Conservation (phyloP, 2,329 filamentous ascomycete species). For the Trichoderma guizhouense region DNA sequence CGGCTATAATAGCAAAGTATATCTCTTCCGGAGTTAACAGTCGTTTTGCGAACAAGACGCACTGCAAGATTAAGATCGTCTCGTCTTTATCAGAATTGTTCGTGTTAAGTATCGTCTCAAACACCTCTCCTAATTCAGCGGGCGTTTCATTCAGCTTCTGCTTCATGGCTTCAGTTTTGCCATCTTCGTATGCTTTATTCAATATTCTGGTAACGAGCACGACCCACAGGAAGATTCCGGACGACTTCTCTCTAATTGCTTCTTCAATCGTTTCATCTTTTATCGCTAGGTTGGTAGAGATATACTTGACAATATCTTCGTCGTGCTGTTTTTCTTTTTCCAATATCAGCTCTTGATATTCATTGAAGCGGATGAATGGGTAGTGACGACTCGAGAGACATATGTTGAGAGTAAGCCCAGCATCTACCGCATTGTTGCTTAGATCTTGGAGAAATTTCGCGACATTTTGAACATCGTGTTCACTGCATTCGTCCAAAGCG, state of each 20-base stretch:
- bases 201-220: neutral
- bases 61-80: neutral
- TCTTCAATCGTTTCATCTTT: neutral
- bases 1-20: neutral
- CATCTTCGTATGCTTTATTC: neutral
- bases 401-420: neutral
- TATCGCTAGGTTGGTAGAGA: no score
- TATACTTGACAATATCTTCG: neutral
- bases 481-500: neutral
- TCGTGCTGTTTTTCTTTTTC: neutral
- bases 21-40: neutral
- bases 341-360: neutral
- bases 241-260: neutral
- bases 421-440: rapidly evolving
- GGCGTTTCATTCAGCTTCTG: neutral
- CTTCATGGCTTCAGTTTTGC: neutral
- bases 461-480: neutral
- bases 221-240: neutral
- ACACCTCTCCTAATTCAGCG: neutral
- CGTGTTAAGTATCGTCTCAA: neutral
- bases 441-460: neutral
- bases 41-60: neutral
- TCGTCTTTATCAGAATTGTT: neutral
- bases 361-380: neutral
- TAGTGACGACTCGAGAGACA: neutral